Conservation (phyloP, 2,329 filamentous ascomycete species). For the Tolypocladium paradoxum region DNA sequence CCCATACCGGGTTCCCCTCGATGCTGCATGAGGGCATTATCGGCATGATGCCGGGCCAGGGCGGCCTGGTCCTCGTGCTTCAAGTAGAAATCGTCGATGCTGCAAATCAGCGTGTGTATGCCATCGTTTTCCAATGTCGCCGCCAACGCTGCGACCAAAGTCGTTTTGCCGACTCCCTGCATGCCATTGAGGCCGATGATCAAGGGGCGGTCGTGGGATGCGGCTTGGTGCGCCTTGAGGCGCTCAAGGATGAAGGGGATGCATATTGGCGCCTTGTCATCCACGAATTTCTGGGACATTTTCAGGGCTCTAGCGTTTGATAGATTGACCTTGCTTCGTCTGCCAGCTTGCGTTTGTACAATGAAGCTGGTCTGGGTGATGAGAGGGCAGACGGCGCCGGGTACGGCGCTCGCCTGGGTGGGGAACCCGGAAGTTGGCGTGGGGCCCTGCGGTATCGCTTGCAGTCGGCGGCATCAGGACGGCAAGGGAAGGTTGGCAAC, state of each 20-base stretch:
- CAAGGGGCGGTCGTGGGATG: slow-evolving; percentile 43
- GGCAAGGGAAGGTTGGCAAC: background rate
- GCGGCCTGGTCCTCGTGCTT: slow-evolving; percentile 55
- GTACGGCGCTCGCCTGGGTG: no score
- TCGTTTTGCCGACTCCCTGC: slow-evolving; percentile 88
- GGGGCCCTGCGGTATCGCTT: no score
- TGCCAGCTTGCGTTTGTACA: background rate
- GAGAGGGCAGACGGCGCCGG: background rate
- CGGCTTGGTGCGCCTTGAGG: slow-evolving; percentile 37
- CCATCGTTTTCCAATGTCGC: slow-evolving; percentile 45
- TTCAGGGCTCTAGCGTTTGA: background rate
- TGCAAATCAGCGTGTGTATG: slow-evolving; percentile 60
- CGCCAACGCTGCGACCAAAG: slow-evolving; percentile 61
- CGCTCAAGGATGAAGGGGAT: slow-evolving; percentile 64
- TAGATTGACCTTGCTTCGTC: background rate
- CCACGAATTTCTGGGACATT: slow-evolving; percentile 35
- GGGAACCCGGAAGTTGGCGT: background rate
- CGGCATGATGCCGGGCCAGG: slow-evolving; percentile 53
- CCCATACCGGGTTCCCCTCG: slow-evolving; percentile 63
- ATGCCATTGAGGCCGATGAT: slow-evolving; percentile 84
- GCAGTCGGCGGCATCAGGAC: no score
- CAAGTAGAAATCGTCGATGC: slow-evolving; percentile 86
- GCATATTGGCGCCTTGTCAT: slow-evolving; percentile 71
- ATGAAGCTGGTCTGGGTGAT: background rate
- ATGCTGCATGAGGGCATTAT: slow-evolving; percentile 68